Conservation (phyloP, 108 stramenopile species). For the Epithemia pelagica region DNA sequence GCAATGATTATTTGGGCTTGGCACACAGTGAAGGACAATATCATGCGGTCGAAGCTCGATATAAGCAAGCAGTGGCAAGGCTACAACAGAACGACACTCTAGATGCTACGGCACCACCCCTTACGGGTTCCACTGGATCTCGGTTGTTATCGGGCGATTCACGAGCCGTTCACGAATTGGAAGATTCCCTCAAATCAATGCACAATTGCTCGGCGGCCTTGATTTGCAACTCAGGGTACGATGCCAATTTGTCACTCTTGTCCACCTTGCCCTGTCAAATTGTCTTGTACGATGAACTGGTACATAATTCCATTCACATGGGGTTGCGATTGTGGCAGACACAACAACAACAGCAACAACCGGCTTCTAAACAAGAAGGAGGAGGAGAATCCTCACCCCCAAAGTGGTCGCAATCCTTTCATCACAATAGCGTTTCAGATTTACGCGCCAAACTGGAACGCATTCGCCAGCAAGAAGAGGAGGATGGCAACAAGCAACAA, state of each 20-base stretch:
- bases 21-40: conserved; percentile 36
- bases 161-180: conserved; percentile 56
- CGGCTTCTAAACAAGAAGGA: no score
- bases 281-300: conserved; percentile 87
- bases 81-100: conserved; percentile 6
- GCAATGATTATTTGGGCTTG: conserved; percentile 95
- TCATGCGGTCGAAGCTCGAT: conserved; percentile 1
- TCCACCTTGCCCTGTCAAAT: conserved; percentile 60
- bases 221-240: conserved; percentile 94
- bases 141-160: conserved; percentile 91
- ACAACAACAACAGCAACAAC: conserved; percentile 26
- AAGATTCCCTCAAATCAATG: conserved; percentile 54
- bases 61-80: background rate
- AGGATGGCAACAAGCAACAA: background rate
- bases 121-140: conserved; percentile 85
- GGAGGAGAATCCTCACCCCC: background rate
- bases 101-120: background rate
- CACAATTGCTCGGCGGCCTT: conserved; percentile 77
- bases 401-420: conserved; percentile 36
- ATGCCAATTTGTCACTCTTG: conserved; percentile 90
- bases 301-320: conserved; percentile 91
- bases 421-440: conserved; percentile 78
- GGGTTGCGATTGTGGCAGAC: conserved; percentile 58
- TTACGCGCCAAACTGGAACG: conserved; percentile 42
- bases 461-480: background rate